Conservation (phyloP, 1,139 yeast genomes). For the Casaregolazyma lundiana region DNA sequence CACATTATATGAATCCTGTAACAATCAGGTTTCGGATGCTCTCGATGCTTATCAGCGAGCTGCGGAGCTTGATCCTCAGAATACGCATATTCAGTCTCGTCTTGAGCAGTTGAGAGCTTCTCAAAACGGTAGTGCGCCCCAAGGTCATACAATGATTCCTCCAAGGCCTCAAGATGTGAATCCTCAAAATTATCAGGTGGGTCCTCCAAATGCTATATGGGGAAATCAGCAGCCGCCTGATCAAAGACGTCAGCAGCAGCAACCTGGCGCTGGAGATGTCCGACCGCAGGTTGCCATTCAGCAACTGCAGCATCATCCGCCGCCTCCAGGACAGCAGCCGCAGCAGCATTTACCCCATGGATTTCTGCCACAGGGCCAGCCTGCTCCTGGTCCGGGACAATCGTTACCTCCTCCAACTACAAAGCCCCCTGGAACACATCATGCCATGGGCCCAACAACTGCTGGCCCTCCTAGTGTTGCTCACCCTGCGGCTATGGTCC, state of each 20-base stretch:
- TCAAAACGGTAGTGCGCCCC: constrained; percentile 64
- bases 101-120: constrained; percentile 74
- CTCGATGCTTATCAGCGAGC: constrained; percentile 96
- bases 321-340: constrained; percentile 24
- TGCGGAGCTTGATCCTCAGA: constrained; percentile 88
- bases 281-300: constrained; percentile 5
- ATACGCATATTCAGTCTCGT: constrained; percentile 90
- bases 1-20: constrained; percentile 92
- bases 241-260: constrained; percentile 23
- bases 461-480: constrained; percentile 14
- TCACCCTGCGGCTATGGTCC: neutral
- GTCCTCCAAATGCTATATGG: constrained; percentile 31
- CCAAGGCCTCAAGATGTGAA: constrained; percentile 40
- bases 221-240: constrained; percentile 25
- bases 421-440: constrained; percentile 9
- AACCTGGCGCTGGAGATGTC: neutral
- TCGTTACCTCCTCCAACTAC: constrained; percentile 13
- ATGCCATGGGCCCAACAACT: constrained; percentile 9
- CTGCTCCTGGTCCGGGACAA: constrained; percentile 8
- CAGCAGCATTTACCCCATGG: constrained; percentile 14
- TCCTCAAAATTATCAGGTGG: constrained; percentile 39
- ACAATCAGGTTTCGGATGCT: constrained; percentile 91
- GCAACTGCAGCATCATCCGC: constrained; percentile 12
- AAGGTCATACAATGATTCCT: constrained; percentile 39
- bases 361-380: constrained; percentile 9